Evolutionary conservation across 306 rosid species (phyloP).

Genomic region (Trifolium repens): DNA sequence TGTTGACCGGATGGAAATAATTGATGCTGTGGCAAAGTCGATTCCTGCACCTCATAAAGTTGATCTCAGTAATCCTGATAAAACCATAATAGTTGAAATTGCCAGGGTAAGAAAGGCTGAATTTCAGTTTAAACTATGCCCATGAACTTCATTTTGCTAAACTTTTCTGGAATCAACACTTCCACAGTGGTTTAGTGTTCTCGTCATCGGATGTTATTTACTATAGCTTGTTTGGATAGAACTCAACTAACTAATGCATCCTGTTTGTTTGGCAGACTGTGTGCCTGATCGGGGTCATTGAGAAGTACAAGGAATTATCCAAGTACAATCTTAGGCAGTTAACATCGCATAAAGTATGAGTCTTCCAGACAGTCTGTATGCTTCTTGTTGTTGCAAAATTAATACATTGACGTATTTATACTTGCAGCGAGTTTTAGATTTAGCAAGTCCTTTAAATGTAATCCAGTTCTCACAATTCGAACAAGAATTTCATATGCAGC

Average conservation of each 20-base stretch:
- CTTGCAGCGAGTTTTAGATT: constrained; percentile 15
- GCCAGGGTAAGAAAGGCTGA: constrained; percentile 66
- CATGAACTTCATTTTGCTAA: neutral
- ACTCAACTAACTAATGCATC: constrained; percentile 11
- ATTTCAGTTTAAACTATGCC: neutral
- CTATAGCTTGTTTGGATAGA: constrained; percentile 11
- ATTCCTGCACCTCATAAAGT: constrained; percentile 94
- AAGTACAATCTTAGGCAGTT: constrained; percentile 96
- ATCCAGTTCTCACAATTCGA: constrained; percentile 3
- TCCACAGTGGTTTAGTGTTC: no score
- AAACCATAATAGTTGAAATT: constrained; percentile 90
- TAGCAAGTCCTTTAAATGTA: constrained; percentile 19
- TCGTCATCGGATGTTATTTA: no score
- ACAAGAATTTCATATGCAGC: neutral
- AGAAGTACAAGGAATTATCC: constrained; percentile 78
- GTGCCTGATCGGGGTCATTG: constrained; percentile 87
- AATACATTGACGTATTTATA: neutral
- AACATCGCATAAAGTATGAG: constrained; percentile 62
- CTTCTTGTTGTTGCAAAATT: neutral
- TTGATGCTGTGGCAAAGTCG: constrained; percentile 82
- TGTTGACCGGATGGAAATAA: constrained; percentile 86
- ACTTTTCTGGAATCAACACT: neutral
- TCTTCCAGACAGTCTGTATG: neutral
- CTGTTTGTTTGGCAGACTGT: constrained; percentile 68
- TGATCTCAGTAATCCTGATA: constrained; percentile 87